Base-by-base conservation (phyloP, 805 yeast species). In the Candida sithepensis region DNA sequence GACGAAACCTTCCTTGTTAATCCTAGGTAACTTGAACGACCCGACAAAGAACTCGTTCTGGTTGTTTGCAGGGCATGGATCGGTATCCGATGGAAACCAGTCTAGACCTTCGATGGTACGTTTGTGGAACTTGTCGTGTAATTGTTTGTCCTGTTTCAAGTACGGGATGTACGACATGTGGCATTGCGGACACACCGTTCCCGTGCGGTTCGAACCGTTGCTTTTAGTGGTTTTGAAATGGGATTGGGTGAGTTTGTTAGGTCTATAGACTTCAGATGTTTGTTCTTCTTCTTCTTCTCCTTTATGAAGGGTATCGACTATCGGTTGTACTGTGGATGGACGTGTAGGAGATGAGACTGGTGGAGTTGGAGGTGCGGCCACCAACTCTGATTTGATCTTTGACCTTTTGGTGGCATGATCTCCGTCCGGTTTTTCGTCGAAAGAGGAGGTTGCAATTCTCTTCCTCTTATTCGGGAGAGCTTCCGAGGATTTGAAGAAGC, bases 91-190 rank as follows among this genome's bases (percentile, higher is more conserved):
- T n/a, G 14, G 20, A 16, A 10, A 39, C 5, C 13, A 50, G 14
- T 50, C 53, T 12, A 53, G 24, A 5, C 65, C 64, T 28, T 55
- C 54, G 9, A 75, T 45, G 40, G 75, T 77, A 22, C 66, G 55
- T 20, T 63, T 61, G 58, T 85, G 92, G 58, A 75, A 81, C 48
- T 67, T 72, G 2, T 66, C 57, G 53, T 85, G 92, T 5, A 71
- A 41, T 21, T 66, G 64, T n/a, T 58, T 57, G 46, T 81, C 86
- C 10, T 65, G 52, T 7, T 63, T 59, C 6, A 75, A 49, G 47
- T 72, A 69, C 9, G 67, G 64, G 32, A 68, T 54, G 54, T 73
- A 82, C 3, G 81, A 66, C 84, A 82, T 79, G 4, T 75, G 75
- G 62, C 87, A 82, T 22, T 64, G 64, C 4, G 61, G 49, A 52